A percentile compares a stretch with the other conserved stretches of the same genome.
These are phyloP conservation scores for Coemansia sp. DNA, from an alignment of 192 early-diverging fungal genomes.

Conservation along the genomic window DNA sequence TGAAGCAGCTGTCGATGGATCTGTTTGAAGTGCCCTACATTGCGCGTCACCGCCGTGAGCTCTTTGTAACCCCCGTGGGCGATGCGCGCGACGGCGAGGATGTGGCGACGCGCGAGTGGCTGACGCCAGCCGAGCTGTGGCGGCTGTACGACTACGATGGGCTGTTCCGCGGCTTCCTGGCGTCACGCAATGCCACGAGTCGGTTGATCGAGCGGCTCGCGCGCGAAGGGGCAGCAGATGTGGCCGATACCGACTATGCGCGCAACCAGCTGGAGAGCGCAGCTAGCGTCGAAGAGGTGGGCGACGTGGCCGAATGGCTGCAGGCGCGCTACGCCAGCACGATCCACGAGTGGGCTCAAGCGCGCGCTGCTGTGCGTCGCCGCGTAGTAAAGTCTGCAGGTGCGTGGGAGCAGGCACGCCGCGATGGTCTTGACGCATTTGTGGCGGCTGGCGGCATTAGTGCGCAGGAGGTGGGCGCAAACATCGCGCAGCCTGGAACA, in stretches of 20 bases:
- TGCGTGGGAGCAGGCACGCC: constrained; percentile 33
- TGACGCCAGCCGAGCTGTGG: constrained; percentile 78
- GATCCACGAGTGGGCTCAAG: constrained; percentile 23
- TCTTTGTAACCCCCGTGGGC: constrained; percentile 56
- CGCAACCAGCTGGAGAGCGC: constrained; percentile 19
- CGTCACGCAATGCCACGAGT: constrained; percentile 55
- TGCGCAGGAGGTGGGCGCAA: constrained; percentile 60
- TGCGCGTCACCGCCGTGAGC: constrained; percentile 78
- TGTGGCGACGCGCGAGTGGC: constrained; percentile 49
- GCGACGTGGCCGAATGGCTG: constrained; percentile 62
- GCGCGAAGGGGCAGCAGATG: constrained; percentile 21
- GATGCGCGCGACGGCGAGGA: constrained; percentile 9
- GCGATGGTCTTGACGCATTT: constrained; percentile 41
- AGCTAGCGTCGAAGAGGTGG: constrained; percentile 57
- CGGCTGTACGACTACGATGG: constrained; percentile 80
- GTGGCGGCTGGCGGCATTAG: constrained; percentile 52
- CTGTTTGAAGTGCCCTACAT: constrained; percentile 92
- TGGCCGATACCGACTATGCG: constrained; percentile 20
- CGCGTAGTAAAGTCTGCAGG: constrained; percentile 38
- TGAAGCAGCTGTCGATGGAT: constrained; percentile 71
- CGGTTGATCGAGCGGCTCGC: constrained; percentile 49
- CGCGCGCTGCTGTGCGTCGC: constrained; percentile 18
- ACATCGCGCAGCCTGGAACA: constrained; percentile 51
- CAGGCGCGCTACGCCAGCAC: constrained; percentile 54
- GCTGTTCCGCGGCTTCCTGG: constrained; percentile 68